Evolutionary conservation across 495 filamentous ascomycete species (phyloP).

Genomic region (Podospora fimiseda): DNA sequence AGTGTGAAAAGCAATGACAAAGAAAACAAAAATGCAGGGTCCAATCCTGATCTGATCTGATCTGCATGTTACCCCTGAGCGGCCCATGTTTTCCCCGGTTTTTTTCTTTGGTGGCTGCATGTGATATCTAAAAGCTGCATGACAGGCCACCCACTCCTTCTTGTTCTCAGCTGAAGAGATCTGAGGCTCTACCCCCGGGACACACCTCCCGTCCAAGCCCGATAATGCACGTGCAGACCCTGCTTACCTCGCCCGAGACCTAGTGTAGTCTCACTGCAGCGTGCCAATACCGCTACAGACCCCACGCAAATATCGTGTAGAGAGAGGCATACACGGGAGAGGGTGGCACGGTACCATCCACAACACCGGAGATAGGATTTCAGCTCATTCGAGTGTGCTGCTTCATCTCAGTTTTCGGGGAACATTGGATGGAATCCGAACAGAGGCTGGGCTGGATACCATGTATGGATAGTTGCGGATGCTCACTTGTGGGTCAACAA

Average conservation of each 20-base stretch:
- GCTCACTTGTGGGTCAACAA: no score
- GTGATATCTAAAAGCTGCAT: slow-evolving; percentile 10
- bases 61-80: no score
- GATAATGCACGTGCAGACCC: background rate
- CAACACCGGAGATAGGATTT: background rate
- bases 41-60: no score
- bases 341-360: background rate
- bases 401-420: no score
- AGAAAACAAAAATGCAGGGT: background rate
- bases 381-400: no score
- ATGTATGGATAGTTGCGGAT: no score
- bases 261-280: slow-evolving; percentile 9
- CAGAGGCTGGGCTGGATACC: background rate
- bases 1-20: no score
- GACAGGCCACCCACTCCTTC: background rate
- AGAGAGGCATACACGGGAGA: background rate
- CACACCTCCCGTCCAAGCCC: no score
- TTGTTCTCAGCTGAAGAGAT: slow-evolving; percentile 4
- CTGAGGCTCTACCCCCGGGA: background rate
- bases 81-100: no score
- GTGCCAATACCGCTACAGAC: background rate
- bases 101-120: slow-evolving; percentile 3
- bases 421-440: no score
- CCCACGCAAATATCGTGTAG: no score
- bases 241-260: background rate